Base-by-base conservation (phyloP, 257 asterid genomes). In the Cruciata laevipes region DNA sequence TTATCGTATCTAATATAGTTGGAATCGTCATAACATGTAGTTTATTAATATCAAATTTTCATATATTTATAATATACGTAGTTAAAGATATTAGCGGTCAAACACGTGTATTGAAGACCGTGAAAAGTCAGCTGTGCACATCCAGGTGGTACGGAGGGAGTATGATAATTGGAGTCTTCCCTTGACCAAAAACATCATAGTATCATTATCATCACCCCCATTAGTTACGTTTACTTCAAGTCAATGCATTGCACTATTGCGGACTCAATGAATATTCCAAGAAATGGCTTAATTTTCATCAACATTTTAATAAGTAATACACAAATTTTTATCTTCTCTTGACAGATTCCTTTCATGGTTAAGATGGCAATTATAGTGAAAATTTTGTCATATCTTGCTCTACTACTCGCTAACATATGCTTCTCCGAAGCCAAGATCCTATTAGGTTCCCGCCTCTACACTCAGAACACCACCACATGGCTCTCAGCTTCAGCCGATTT, bases 401-500 rank as follows among this genome's bases (percentile, higher is more conserved):
- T 40, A 55, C 5, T 40, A 56, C 18, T 32, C 38, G 9, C 33
- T 37, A 21, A 11, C 40, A 63, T 35, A 59, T 40, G 40, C 62
- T 55, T 33, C 44, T 65, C 14, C 17, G 58, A 67, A 38, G 67
- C 63, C 44, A 55, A 18, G 4, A 56, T 55, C 40, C 51, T 69
- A 40, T 13, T 42, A 13, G 74, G 74, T 69, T 69, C 78, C 27
- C 24, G 37, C 58, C 74, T 74, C 32, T 55, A 63, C 25, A 62
- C 78, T 0, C 63, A 65, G 10, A 38, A 71, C 10, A 69, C 23
- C 1, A 65, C 40, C 10, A 65, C 62, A 20, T 74, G 78, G 78
- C 55, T 35, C 18, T 74, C 78, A 17, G 64, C 74, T 16, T 74
- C 78, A 63, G 71, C 71, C 21, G 40, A 10, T 55, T 74, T 74